These are phyloP conservation scores for Collybiopsis confluens DNA, from an alignment of 768 basidiomycete genomes.

Conservation along the genomic window DNA sequence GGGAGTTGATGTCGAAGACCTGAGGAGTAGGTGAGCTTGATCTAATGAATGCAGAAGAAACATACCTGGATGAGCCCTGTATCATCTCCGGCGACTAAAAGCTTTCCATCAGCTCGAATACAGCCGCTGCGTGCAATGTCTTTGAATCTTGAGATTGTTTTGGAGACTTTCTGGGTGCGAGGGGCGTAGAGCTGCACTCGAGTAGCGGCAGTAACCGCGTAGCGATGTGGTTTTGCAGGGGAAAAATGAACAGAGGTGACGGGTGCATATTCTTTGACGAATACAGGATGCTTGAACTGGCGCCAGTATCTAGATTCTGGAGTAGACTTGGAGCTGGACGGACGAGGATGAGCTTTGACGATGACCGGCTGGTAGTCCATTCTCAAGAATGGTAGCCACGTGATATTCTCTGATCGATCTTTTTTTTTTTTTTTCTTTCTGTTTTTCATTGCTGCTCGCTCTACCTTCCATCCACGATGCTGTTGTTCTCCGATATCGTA, in stretches of 20 bases:
- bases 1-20: constrained; percentile 91
- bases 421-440: constrained; percentile 15
- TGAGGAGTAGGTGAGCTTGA: constrained; percentile 22
- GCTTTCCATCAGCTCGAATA: constrained; percentile 90
- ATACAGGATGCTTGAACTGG: constrained; percentile 84
- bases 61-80: constrained; percentile 79
- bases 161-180: constrained; percentile 92
- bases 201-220: constrained; percentile 93
- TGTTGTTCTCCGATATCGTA: constrained; percentile 73
- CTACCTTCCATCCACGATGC: constrained; percentile 41
- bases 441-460: constrained; percentile 17
- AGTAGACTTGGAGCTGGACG: constrained; percentile 53
- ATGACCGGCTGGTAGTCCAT: constrained; percentile 81
- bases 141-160: constrained; percentile 96
- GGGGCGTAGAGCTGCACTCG: constrained; percentile 95
- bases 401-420: constrained; percentile 22
- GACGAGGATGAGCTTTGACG: constrained; percentile 55
- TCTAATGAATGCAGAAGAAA: neutral
- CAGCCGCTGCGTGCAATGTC: constrained; percentile 88
- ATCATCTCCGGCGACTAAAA: constrained; percentile 94
- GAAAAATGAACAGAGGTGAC: constrained; percentile 94
- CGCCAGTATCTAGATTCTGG: constrained; percentile 84
- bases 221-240: constrained; percentile 81
- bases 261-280: constrained; percentile 95
- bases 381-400: neutral